Evolutionary conservation across 1,139 yeast species (phyloP).

Genomic region (Arxiozyma slooffiae): DNA sequence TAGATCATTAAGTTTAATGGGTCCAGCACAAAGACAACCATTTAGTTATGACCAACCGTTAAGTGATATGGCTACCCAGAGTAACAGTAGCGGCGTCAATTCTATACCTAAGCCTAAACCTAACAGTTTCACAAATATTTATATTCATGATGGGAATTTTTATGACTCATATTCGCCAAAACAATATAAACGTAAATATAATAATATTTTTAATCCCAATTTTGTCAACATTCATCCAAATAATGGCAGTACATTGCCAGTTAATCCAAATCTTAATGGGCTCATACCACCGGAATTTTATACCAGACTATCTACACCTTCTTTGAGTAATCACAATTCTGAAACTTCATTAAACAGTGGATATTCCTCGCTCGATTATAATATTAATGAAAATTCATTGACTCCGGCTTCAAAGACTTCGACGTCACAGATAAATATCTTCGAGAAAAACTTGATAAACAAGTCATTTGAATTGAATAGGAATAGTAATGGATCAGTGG

Average conservation of each 20-base stretch:
- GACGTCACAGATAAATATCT: conserved; percentile 12
- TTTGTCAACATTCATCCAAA: conserved; percentile 3
- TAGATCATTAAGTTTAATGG: conserved; percentile 30
- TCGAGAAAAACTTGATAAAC: conserved; percentile 22
- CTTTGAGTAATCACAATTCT: conserved; percentile 27
- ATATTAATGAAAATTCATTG: neutral
- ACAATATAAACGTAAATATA: neutral
- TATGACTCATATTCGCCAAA: conserved; percentile 9
- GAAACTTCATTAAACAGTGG: conserved; percentile 20
- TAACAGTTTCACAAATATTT: conserved; percentile 24
- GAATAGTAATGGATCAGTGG: conserved; percentile 13
- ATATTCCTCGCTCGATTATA: conserved; percentile 5
- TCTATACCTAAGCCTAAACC: neutral
- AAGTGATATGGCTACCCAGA: neutral
- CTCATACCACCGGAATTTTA: conserved; percentile 31
- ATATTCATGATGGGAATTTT: conserved; percentile 30
- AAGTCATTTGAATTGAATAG: conserved; percentile 26
- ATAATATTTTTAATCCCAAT: neutral
- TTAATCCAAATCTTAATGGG: conserved; percentile 9
- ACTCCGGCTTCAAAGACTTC: neutral
- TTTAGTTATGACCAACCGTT: conserved; percentile 4
- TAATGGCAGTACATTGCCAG: conserved; percentile 1
- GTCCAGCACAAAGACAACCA: conserved; percentile 19
- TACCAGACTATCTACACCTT: conserved; percentile 28
- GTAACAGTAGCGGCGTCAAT: neutral